Evolutionary conservation across 495 filamentous ascomycete species (phyloP).

Genomic region (Talaromyces adpressus): DNA sequence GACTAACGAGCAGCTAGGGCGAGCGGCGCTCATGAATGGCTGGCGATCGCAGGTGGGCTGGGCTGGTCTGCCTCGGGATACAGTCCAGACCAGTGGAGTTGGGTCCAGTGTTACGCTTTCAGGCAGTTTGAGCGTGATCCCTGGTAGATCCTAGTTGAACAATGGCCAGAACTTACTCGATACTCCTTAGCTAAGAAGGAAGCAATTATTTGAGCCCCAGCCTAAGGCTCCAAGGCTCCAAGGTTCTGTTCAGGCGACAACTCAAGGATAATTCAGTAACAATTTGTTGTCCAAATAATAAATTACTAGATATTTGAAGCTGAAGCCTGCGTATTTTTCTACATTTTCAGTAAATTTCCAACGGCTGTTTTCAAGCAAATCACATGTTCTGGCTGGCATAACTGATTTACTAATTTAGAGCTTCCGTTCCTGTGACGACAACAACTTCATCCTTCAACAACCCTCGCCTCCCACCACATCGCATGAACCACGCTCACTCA

Average conservation of each 20-base stretch:
- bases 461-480: neutral
- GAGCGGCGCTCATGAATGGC: neutral
- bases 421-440: neutral
- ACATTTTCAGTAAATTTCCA: neutral
- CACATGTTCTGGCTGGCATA: neutral
- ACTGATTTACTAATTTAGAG: neutral
- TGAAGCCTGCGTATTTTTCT: neutral
- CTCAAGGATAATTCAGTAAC: neutral
- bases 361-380: neutral
- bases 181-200: too few relatives aligned
- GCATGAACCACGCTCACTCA: neutral
- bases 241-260: neutral
- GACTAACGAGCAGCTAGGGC: neutral
- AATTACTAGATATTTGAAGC: neutral
- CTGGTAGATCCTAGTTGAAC: neutral
- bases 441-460: neutral
- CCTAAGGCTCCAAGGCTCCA: neutral
- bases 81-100: constrained; percentile 2
- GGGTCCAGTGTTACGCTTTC: neutral
- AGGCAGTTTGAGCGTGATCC: neutral
- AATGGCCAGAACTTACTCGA: neutral
- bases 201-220: neutral
- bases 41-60: neutral
- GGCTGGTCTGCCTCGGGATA: neutral
- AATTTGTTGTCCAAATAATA: neutral